These are phyloP conservation scores for Waitea zeae DNA, from an alignment of 1,284 basidiomycete species.

Conservation along the genomic window DNA sequence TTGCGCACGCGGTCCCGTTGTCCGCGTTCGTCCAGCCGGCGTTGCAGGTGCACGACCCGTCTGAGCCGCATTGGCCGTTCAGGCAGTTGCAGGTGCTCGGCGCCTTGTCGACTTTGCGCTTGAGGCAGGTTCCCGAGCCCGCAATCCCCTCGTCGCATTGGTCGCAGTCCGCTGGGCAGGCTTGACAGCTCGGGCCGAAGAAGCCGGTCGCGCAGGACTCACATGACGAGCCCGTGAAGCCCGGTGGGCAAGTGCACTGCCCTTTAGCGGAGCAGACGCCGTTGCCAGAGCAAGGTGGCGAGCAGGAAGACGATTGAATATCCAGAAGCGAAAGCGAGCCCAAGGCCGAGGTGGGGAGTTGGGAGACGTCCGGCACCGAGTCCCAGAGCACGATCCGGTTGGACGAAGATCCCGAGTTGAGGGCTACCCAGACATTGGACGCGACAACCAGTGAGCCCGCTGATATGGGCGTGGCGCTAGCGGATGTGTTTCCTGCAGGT, in stretches of 20 bases:
- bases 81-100: constrained; percentile 58
- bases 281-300: constrained; percentile 49
- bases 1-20: constrained; percentile 58
- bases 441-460: constrained; percentile 43
- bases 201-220: constrained; percentile 56
- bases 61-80: constrained; percentile 52
- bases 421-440: constrained; percentile 46
- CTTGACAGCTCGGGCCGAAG: constrained; percentile 50
- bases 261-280: constrained; percentile 54
- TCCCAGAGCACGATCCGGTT: constrained; percentile 55
- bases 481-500: constrained; percentile 26
- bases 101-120: constrained; percentile 25
- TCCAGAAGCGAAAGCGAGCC: constrained; percentile 37
- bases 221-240: constrained; percentile 62
- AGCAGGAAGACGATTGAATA: constrained; percentile 53
- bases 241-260: constrained; percentile 49
- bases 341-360: constrained; percentile 31
- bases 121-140: constrained; percentile 53
- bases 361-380: constrained; percentile 55
- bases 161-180: constrained; percentile 49
- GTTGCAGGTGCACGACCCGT: constrained; percentile 57
- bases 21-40: constrained; percentile 52
- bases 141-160: constrained; percentile 63
- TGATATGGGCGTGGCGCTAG: constrained; percentile 27
- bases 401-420: constrained; percentile 27